Base-by-base conservation (phyloP, 2,329 filamentous ascomycete species). In the Aspergillus viridinutans region DNA sequence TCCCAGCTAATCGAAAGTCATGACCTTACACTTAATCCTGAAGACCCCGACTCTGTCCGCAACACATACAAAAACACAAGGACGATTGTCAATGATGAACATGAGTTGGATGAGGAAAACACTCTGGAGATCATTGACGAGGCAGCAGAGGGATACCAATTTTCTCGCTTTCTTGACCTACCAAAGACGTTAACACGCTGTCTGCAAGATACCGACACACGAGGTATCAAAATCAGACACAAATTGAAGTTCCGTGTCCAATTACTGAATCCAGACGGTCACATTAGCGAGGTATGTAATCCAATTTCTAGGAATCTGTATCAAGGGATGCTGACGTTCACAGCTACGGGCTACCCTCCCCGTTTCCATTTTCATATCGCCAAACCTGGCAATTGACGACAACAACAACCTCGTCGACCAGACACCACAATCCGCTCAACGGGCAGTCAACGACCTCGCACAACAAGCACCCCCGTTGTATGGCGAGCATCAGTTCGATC, bases 331-430 rank as follows among this genome's bases (percentile, higher is more conserved):
- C 60, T 68, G 56, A 69, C 58, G 1, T 53, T n/a, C 17, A 50
- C 49, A 90, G 86, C 84, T 97, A 53, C 88, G 93, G 53, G 93
- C 93, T 49, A 94, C 92, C 45, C 84, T 97, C 32, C 92, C 94
- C 1, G 84, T 97, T 17, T 91, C 91, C 54, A 87, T 99, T 42
- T 97, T 96, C 76, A 97, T 97, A 64, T 99, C 94, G 4, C 93
- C 94, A 0, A 94, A 94, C 69, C 86, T 96, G 67, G 89, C 91
- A 0, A 84, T 97, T 40, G 90, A 94, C 67, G 91, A 96, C 53
- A 85, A 93, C 58, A 94, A 96, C 65, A 88, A 90, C 66, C 82
- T 97, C 2, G 79, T 90, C 53, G 81, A 83, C 53, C 83, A 85
- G 67, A 78, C 78, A n/a, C 80, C 83, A 17, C 65, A 79, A 69